Conservation (phyloP, 139 green algal genomes). For the Picochlorum costavermella region DNA sequence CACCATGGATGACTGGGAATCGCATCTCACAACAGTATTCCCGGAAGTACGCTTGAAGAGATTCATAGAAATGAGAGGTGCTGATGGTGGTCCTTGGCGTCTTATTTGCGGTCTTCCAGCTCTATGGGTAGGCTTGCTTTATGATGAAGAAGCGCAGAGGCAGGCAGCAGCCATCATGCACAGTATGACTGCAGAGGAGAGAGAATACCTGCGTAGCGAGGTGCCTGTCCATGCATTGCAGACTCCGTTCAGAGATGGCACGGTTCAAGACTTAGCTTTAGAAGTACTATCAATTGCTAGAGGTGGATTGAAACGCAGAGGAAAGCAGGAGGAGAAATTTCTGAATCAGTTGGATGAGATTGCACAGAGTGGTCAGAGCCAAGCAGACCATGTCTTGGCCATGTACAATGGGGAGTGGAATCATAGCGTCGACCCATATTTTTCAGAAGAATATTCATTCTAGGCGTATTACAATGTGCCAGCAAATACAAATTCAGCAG, state of each 20-base stretch:
- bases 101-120: slow-evolving; percentile 90
- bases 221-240: slow-evolving; percentile 50
- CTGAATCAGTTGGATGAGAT: slow-evolving; percentile 61
- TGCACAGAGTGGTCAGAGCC: slow-evolving; percentile 43
- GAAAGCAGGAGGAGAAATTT: slow-evolving; percentile 74
- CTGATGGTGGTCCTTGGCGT: slow-evolving; percentile 84
- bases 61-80: slow-evolving; percentile 97
- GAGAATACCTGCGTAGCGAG: slow-evolving; percentile 59
- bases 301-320: slow-evolving; percentile 69
- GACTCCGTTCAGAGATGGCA: slow-evolving; percentile 87
- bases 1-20: slow-evolving; percentile 87
- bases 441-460: slow-evolving; percentile 36
- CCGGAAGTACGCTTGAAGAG: slow-evolving; percentile 91
- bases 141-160: slow-evolving; percentile 55
- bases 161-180: slow-evolving; percentile 59
- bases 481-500: slow-evolving; percentile 79
- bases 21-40: slow-evolving; percentile 95
- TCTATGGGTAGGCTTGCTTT: slow-evolving; percentile 90
- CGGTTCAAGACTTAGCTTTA: slow-evolving; percentile 69
- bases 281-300: slow-evolving; percentile 65
- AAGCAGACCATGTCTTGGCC: slow-evolving; percentile 58
- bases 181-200: slow-evolving; percentile 76
- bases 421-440: slow-evolving; percentile 57
- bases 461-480: slow-evolving; percentile 28
- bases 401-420: slow-evolving; percentile 65